These are phyloP conservation scores for Ambrosiella beaveri DNA, from an alignment of 2,329 filamentous ascomycete genomes.

Conservation along the genomic window DNA sequence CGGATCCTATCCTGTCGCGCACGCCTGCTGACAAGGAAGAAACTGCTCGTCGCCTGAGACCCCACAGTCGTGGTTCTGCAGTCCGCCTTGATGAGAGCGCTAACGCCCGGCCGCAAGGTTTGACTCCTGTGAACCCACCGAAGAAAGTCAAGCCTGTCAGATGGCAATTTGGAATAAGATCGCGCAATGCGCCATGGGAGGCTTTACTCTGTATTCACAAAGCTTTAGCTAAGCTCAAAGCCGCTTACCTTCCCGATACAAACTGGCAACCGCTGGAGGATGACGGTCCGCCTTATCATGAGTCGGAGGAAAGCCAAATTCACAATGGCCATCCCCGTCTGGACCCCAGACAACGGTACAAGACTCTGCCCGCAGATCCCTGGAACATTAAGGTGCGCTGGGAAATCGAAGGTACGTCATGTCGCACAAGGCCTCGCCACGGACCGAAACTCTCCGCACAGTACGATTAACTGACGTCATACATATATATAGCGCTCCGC, in stretches of 20 bases:
- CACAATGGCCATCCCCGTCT: conserved; percentile 20
- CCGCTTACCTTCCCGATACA: conserved; percentile 63
- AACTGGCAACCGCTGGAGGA: conserved; percentile 31
- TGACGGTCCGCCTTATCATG: conserved; percentile 24
- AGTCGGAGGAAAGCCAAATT: conserved; percentile 21
- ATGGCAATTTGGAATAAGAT: conserved; percentile 97
- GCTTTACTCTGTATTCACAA: conserved; percentile 92
- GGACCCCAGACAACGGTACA: conserved; percentile 48
- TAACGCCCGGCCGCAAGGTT: conserved; percentile 37
- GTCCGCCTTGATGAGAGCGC: conserved; percentile 48
- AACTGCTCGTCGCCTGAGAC: conserved; percentile 64
- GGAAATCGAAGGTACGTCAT: conserved; percentile 54
- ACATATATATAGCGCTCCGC: conserved; percentile 6
- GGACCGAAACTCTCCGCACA: background rate
- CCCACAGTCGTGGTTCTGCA: conserved; percentile 58
- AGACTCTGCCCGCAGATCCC: conserved; percentile 66
- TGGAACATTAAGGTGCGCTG: conserved; percentile 91
- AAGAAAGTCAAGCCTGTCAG: conserved; percentile 69
- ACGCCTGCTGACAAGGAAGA: conserved; percentile 65
- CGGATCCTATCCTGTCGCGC: conserved; percentile 32
- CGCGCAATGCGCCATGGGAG: conserved; percentile 83
- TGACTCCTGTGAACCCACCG: conserved; percentile 43
- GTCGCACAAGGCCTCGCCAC: no score
- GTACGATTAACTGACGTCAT: background rate
- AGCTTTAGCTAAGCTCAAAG: conserved; percentile 71